These are phyloP conservation scores for Sclerotinia spermophila DNA, from an alignment of 2,329 filamentous ascomycete species.

Conservation along the genomic window DNA sequence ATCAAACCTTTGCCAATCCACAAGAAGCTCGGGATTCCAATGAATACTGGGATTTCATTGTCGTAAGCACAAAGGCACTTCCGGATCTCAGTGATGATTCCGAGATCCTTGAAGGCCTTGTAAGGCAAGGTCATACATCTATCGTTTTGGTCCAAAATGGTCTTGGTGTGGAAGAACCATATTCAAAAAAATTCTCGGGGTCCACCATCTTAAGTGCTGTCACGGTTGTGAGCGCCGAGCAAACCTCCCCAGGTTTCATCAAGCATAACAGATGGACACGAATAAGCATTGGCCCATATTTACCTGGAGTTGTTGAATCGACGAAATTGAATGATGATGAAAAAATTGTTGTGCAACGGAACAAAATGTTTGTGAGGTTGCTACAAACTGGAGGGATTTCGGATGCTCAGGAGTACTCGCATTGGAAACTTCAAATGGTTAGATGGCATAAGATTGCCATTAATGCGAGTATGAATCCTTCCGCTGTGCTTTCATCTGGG, in stretches of 20 bases:
- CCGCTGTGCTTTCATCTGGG: slow-evolving; percentile 63
- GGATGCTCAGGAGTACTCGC: slow-evolving; percentile 61
- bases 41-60: slow-evolving; percentile 42
- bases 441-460: slow-evolving; percentile 76
- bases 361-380: slow-evolving; percentile 48
- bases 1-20: slow-evolving; percentile 61
- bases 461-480: slow-evolving; percentile 72
- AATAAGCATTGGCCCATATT: slow-evolving; percentile 65
- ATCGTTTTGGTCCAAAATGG: slow-evolving; percentile 37
- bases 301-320: slow-evolving; percentile 44
- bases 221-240: slow-evolving; percentile 66
- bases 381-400: slow-evolving; percentile 52
- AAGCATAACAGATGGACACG: slow-evolving; percentile 72
- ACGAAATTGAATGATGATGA: slow-evolving; percentile 8
- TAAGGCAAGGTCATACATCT: slow-evolving; percentile 28
- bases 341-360: slow-evolving; percentile 24
- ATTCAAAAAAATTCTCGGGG: slow-evolving; percentile 56
- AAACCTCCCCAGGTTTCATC: slow-evolving; percentile 58
- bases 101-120: slow-evolving; percentile 30
- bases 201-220: slow-evolving; percentile 64
- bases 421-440: slow-evolving; percentile 64
- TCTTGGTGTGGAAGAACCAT: slow-evolving; percentile 47
- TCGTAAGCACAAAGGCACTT: slow-evolving; percentile 36
- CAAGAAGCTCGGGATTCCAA: slow-evolving; percentile 37
- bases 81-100: slow-evolving; percentile 36